Base-by-base conservation (phyloP, 768 basidiomycete genomes). In the Mycena pura region DNA sequence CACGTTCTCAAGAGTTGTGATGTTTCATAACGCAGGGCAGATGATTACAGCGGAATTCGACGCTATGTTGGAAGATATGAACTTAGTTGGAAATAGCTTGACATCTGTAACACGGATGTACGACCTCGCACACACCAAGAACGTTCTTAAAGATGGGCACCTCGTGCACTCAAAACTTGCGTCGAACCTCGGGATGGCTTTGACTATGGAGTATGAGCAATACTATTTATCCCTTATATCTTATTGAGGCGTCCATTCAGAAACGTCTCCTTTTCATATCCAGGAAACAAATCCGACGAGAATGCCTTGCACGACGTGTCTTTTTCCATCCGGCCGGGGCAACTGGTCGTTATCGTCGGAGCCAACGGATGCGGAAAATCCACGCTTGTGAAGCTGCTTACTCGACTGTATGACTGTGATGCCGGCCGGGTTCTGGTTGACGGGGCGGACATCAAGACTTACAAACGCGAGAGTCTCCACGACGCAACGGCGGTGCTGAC, bases 301-400 rank as follows among this genome's bases (percentile, higher is more conserved):
- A 53, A 65, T 36, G 70, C 69, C 24, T 63, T 80, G 15, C 46
- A 62, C n/a, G 60, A 75, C 39, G 62, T 81, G 28, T 76, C 79
- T 0, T 70, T 83, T 36, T 69, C 65, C 8, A 74, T 84, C 43
- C 46, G 70, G 9, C 68, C 80, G 4, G 82, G 82, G 2, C 71
- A 77, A 25, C 60, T 83, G 0, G 77, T 81, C 13, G 74, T 83
- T n/a, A 70, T 84, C 17, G 82, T 82, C 6, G 83, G 83, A 10
- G 67, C 56, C 10, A 82, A 80, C 59, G 81, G 80, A 13, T 76
- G 77, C 62, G 82, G 80, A 2, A 83, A 82, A 63, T 73, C 77
- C 2, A 77, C 80, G 3, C 65, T 81, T 13, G 62, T 83, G 31
- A 82, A 83, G 48, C 69, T 84, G 13, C 52, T 83, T 5, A 71